phyloP scores from a whole-genome alignment of 192 early-diverging fungal genomes.

The Phlyctochytrium arcticum region DNA sequence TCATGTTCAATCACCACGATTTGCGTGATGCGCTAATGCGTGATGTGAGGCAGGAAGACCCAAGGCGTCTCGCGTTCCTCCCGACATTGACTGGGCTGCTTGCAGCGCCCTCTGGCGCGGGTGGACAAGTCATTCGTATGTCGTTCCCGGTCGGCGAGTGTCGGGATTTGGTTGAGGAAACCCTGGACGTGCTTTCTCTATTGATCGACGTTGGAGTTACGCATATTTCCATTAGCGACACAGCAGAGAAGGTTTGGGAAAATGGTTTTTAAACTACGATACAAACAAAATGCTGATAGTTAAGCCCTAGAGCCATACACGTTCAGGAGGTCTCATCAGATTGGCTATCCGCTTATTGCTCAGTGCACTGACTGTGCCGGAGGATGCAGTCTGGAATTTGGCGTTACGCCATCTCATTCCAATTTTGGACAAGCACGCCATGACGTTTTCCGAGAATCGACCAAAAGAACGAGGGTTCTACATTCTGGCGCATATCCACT shows the following conservation, averaged over 20 bases:
- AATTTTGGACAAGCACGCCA: conserved; percentile 34
- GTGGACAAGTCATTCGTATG: conserved; percentile 23
- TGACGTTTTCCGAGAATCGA: conserved; percentile 20
- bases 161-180: conserved; percentile 32
- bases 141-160: conserved; percentile 43
- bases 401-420: conserved; percentile 32
- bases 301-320: conserved; percentile 35
- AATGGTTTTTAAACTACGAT: no score
- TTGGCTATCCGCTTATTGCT: conserved; percentile 37
- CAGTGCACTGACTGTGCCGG: conserved; percentile 30
- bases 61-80: neutral
- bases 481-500: conserved; percentile 34
- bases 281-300: no score
- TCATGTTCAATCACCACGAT: conserved; percentile 42
- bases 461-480: conserved; percentile 17
- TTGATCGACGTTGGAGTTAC: conserved; percentile 36
- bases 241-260: conserved; percentile 40
- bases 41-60: conserved; percentile 16
- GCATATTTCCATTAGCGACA: conserved; percentile 21
- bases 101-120: neutral
- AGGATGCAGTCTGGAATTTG: conserved; percentile 30
- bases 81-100: neutral
- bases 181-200: conserved; percentile 22
- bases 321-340: conserved; percentile 31
- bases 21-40: conserved; percentile 24